Percentiles rank a stretch among this genome's conserved stretches.
These are phyloP conservation scores for Mortierella sp. DNA, from an alignment of 371 early-diverging fungal genomes.

Conservation along the genomic window DNA sequence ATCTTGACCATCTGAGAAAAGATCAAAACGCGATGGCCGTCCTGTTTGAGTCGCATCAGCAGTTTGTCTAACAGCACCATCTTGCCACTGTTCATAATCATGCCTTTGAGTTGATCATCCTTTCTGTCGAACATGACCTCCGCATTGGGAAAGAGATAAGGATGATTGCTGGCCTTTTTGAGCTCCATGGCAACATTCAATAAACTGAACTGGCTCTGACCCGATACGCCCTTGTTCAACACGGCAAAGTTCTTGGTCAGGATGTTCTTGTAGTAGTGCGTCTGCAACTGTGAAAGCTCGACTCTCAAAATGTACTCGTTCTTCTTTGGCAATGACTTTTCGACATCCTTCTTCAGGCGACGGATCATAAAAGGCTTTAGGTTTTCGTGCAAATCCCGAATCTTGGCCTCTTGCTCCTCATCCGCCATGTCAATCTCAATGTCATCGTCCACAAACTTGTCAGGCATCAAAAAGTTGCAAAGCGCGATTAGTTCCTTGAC, in stretches of 20 bases:
- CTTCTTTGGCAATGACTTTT: constrained; percentile 94
- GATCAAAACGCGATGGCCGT: constrained; percentile 94
- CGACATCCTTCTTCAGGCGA: constrained; percentile 97
- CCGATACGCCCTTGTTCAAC: constrained; percentile 83
- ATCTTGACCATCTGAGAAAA: constrained; percentile 97
- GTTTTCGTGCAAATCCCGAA: constrained; percentile 84
- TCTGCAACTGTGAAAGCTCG: constrained; percentile 90
- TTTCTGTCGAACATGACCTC: constrained; percentile 74
- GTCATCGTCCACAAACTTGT: constrained; percentile 78
- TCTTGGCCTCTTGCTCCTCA: constrained; percentile 81
- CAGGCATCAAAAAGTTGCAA: constrained; percentile 87
- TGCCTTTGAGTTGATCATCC: constrained; percentile 79
- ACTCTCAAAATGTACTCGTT: constrained; percentile 95
- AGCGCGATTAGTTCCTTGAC: constrained; percentile 86
- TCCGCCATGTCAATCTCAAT: constrained; percentile 66
- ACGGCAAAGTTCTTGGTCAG: constrained; percentile 91
- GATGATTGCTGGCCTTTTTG: constrained; percentile 99
- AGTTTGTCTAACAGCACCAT: constrained; percentile 96
- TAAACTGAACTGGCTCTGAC: constrained; percentile 87
- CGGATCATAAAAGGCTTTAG: constrained; percentile 93
- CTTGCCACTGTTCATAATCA: constrained; percentile 93
- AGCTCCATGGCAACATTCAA: constrained; percentile 97
- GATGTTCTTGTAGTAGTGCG: constrained; percentile 93
- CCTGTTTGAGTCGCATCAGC: constrained; percentile 82
- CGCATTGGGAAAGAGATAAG: constrained; percentile 94